Evolutionary conservation across 306 rosid species (phyloP).

Genomic region (Malus asiatica): DNA sequence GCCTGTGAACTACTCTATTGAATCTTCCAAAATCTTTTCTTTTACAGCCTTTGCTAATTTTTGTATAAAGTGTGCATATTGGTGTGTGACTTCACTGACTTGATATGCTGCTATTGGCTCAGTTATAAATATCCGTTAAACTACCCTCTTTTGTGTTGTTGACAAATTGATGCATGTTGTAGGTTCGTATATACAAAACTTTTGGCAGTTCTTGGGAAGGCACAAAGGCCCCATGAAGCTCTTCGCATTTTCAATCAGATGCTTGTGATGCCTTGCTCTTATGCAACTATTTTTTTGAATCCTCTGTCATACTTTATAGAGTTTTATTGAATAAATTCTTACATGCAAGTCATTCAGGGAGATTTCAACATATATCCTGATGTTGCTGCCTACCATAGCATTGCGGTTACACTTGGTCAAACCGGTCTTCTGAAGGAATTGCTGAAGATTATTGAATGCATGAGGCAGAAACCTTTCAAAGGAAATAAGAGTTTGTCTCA

Average conservation of each 20-base stretch:
- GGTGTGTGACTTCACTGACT: neutral
- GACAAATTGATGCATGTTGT: conserved; percentile 22
- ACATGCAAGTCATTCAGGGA: conserved; percentile 45
- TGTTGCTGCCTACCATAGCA: conserved; percentile 87
- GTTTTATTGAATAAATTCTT: conserved; percentile 19
- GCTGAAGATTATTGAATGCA: conserved; percentile 60
- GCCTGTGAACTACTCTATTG: neutral
- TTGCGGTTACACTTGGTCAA: conserved; percentile 93
- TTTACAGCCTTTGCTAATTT: no score
- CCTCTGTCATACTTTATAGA: conserved; percentile 14
- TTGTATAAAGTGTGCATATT: neutral
- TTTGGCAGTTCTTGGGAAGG: conserved; percentile 81
- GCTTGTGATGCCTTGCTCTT: conserved; percentile 57
- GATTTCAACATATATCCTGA: conserved; percentile 71
- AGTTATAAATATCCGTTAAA: neutral
- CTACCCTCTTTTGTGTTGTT: neutral
- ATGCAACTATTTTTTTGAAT: conserved; percentile 10
- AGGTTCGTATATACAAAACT: conserved; percentile 93
- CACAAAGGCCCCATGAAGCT: conserved; percentile 77
- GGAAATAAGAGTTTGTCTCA: conserved; percentile 23
- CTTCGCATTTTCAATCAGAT: conserved; percentile 62
- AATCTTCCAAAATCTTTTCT: neutral
- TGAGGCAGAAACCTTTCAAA: conserved; percentile 66
- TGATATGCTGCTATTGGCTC: neutral
- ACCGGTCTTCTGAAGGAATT: conserved; percentile 73